Base-by-base conservation (phyloP, 208 protist species). In the Histomonas meleagridis region DNA sequence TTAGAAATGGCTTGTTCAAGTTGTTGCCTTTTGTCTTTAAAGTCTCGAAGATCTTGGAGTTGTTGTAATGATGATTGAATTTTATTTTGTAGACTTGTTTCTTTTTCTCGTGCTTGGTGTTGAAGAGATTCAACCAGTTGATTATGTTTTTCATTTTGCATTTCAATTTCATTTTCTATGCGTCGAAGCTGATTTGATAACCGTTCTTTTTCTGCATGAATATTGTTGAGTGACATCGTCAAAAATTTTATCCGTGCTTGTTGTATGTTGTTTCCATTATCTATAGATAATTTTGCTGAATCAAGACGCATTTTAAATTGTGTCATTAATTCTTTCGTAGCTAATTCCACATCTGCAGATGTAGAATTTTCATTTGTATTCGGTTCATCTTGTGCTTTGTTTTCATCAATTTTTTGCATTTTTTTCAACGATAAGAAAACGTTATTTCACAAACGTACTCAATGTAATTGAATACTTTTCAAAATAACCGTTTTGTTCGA, bases 111-210 rank as follows among this genome's bases (percentile, higher is more conserved):
- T 18, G 76, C 21, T 38, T 86, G 76, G 46, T 86, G 55, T 38
- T 86, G 76, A 18, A 86, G 51, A 14, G 76, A 40, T 55, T 86
- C 76, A 14, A 86, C 76, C 28, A 55, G 76, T n/a, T 43, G 46
- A 12, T 86, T 46, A 28, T 86, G 55, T 55, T 86, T 86, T 55
- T 86, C 76, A 38, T 86, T 86, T 49, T 86, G 76, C 7, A 46
- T 32, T 16, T 86, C 46, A 21, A 55, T 18, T 86, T 86, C 76
- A 21, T 51, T 86, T 86, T 86, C 46, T 0, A 86, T 14, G 51
- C 55, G 76, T 32, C 76, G 43, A 32, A 86, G 23, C 38, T 43
- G 43, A 43, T 12, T 51, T 57, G 32, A 38, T 38, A 86, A 55
- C 55, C 46, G 4, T 26, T 86, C 76, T 86, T 55, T 86, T 38